A percentile compares a stretch with the other conserved stretches of the same genome.
Conservation (phyloP, 768 basidiomycete genomes). For the Boletellus sp. region DNA sequence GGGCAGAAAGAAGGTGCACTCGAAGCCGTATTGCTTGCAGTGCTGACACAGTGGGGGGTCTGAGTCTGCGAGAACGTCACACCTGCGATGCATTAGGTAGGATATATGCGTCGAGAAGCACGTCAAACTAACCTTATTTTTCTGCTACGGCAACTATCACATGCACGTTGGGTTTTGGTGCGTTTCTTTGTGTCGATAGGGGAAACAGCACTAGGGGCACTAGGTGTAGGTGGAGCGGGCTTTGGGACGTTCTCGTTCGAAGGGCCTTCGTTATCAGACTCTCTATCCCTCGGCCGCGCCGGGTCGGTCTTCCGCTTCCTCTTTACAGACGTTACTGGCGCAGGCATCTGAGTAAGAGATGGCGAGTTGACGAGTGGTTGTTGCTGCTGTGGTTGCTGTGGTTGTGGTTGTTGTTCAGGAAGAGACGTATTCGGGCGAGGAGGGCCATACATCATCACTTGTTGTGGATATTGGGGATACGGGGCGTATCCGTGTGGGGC, state of each 20-base stretch:
- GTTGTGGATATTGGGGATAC: constrained; percentile 53
- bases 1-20: constrained; percentile 96
- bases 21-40: constrained; percentile 90
- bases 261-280: constrained; percentile 59
- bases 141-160: constrained; percentile 85
- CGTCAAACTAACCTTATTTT: constrained; percentile 65
- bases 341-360: constrained; percentile 33
- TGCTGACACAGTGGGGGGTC: constrained; percentile 87
- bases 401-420: constrained; percentile 33
- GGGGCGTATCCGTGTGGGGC: constrained; percentile 45
- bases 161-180: constrained; percentile 89
- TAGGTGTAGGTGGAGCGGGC: constrained; percentile 28
- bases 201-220: constrained; percentile 26
- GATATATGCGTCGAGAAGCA: constrained; percentile 9
- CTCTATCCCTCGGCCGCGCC: constrained; percentile 43
- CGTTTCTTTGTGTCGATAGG: constrained; percentile 74
- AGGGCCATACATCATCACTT: constrained; percentile 67
- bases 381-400: constrained; percentile 21
- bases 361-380: constrained; percentile 32
- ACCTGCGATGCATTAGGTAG: constrained; percentile 35
- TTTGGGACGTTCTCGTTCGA: constrained; percentile 44
- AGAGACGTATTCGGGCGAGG: constrained; percentile 36
- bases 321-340: constrained; percentile 40
- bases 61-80: constrained; percentile 78
- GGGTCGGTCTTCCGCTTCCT: constrained; percentile 57